Evolutionary conservation across 2,329 filamentous ascomycete species (phyloP).

Genomic region (Sporothrix euskadiensis): DNA sequence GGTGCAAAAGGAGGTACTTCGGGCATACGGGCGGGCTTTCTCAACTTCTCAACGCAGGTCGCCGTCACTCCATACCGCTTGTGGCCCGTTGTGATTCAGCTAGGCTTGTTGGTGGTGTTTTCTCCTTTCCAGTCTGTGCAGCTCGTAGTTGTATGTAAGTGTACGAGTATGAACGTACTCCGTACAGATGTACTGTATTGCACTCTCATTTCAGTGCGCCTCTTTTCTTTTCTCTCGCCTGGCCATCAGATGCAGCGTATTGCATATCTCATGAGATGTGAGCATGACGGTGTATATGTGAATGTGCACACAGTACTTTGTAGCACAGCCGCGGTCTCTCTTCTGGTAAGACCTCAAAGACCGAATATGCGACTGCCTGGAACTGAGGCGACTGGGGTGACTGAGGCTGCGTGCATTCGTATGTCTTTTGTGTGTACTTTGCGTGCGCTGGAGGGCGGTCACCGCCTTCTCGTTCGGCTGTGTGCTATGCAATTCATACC

Average conservation of each 20-base stretch:
- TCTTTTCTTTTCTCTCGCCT: neutral
- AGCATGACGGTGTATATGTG: neutral
- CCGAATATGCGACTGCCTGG: neutral
- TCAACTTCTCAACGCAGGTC: neutral
- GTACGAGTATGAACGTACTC: no score
- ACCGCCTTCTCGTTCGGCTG: constrained; percentile 18
- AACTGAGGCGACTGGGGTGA: neutral
- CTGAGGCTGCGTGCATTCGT: neutral
- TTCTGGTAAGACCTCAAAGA: neutral
- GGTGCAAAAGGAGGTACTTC: constrained; percentile 9
- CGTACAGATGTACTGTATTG: no score
- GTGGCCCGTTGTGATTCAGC: neutral
- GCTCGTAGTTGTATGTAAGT: neutral
- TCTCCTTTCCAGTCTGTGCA: neutral
- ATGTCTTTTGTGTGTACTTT: neutral
- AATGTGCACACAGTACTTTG: neutral
- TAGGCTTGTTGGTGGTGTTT: neutral
- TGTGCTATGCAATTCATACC: neutral
- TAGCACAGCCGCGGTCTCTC: constrained; percentile 2
- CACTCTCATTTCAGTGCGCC: neutral
- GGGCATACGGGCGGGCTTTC: neutral
- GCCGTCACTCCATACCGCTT: neutral
- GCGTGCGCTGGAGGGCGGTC: neutral
- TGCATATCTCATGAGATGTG: constrained; percentile 7
- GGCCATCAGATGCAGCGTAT: neutral